Evolutionary conservation across 768 basidiomycete genomes (phyloP).

Genomic region (Boletus rubropictus): DNA sequence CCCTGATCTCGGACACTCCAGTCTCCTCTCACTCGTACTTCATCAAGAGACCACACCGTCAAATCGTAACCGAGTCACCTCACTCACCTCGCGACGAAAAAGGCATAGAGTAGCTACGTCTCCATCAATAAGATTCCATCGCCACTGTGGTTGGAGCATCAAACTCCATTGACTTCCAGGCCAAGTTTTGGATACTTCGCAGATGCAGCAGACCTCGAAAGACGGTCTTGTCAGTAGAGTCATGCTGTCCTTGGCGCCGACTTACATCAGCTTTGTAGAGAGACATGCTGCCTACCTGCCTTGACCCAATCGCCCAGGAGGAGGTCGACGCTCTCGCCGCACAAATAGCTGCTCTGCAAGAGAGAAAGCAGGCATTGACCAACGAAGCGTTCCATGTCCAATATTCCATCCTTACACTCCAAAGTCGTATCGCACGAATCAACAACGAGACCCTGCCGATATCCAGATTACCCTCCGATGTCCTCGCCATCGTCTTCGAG

Average conservation of each 20-base stretch:
- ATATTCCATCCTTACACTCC: constrained; percentile 25
- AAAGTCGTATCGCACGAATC: constrained; percentile 31
- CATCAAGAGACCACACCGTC: too few relatives aligned
- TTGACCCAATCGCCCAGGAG: constrained; percentile 22
- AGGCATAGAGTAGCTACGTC: too few relatives aligned
- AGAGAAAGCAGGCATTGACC: constrained; percentile 16
- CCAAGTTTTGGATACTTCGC: too few relatives aligned
- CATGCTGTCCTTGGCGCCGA: constrained; percentile 8
- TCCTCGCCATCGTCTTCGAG: constrained; percentile 32
- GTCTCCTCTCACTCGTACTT: neutral
- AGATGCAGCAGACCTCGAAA: constrained; percentile 11
- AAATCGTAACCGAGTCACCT: too few relatives aligned
- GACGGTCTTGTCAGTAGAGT: constrained; percentile 23
- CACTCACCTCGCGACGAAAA: too few relatives aligned
- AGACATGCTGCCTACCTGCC: constrained; percentile 19
- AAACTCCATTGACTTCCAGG: too few relatives aligned
- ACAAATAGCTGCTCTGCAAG: constrained; percentile 20
- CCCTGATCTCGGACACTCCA: neutral
- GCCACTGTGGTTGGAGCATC: too few relatives aligned
- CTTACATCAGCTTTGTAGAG: constrained; percentile 20
- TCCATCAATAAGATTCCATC: too few relatives aligned
- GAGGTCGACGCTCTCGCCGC: constrained; percentile 23
- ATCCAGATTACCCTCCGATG: constrained; percentile 28
- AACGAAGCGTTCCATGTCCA: constrained; percentile 25
- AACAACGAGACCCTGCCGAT: constrained; percentile 28